Evolutionary conservation across 495 filamentous ascomycete genomes (phyloP), one percentile per base, ranked within the genome.

Genomic region (Aspergillus bridgeri): DNA sequence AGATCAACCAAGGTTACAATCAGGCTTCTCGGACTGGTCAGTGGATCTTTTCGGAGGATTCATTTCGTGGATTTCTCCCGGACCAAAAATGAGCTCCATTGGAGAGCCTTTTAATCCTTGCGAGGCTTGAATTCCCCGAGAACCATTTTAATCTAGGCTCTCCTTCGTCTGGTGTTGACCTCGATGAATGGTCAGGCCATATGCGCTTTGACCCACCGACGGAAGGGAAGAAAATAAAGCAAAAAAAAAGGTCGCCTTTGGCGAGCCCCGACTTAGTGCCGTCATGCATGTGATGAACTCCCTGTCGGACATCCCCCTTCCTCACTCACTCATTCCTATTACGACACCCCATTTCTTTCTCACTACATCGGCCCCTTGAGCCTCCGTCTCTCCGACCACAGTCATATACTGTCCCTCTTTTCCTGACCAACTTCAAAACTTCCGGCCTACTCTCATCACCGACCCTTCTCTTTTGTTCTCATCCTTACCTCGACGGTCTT

Each of bases 401-500:
- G 48, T 51, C 29, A 15, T 52, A 22, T 42, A 52, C 23, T 51
- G 15, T 17, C 42, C 38, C 49, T 48, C 44, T 19, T 57, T 45
- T 21, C 51, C 43, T 42, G 13, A 29, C 27, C 27, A 29, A 42
- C n/a, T 20, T 44, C 48, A 29, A n/a, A n/a, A 3, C 38, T 23
- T 38, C 48, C 45, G 20, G 48, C 44, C 17, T 57, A 38, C 48
- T 18, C 48, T 38, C 53, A 29, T 46, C 22, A 53, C 50, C 19
- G 51, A 21, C 54, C 48, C 29, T 29, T 59, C 24, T 61, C 56
- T 13, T 59, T 59, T 56, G 56, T 49, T 49, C 13, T 23, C 48
- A 18, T 38, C 17, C 20, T 29, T 33, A 11, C 38, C 51, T 48
- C 45, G 53, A 58, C 53, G 57, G 61, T 44, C 47, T 24, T 18